These are phyloP conservation scores for Aureobasidium pullulans DNA, from an alignment of 2,329 filamentous ascomycete species.

Conservation along the genomic window DNA sequence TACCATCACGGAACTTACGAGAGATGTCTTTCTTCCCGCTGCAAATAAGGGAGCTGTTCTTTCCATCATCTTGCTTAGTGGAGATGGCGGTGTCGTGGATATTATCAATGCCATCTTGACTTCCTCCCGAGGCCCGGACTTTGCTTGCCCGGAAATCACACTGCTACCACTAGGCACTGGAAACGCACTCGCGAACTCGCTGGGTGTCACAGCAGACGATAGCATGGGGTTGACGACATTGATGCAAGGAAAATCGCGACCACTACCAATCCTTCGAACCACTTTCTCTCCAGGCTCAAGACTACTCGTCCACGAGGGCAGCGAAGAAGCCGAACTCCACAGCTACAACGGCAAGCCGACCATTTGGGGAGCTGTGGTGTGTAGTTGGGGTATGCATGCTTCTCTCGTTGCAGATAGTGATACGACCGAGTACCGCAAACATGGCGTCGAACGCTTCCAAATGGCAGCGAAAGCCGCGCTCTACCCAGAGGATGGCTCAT, in stretches of 20 bases:
- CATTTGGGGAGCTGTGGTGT: constrained; percentile 70
- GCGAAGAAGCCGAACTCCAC: constrained; percentile 33
- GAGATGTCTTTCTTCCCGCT: constrained; percentile 37
- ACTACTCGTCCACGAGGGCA: constrained; percentile 36
- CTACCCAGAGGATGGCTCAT: constrained; percentile 45
- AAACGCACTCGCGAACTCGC: constrained; percentile 43
- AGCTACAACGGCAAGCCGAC: constrained; percentile 23
- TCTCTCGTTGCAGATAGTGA: constrained; percentile 87
- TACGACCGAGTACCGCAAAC: constrained; percentile 68
- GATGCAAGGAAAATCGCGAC: constrained; percentile 26
- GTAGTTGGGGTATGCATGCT: constrained; percentile 85
- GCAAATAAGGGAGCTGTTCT: constrained; percentile 44
- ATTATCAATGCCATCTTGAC: constrained; percentile 60
- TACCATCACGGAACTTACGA: constrained; percentile 59
- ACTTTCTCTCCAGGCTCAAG: constrained; percentile 39
- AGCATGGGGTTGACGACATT: constrained; percentile 34
- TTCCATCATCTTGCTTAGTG: constrained; percentile 71
- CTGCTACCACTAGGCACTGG: constrained; percentile 47
- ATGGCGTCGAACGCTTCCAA: constrained; percentile 70
- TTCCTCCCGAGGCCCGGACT: constrained; percentile 21
- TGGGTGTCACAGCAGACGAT: constrained; percentile 27
- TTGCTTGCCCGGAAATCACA: constrained; percentile 48
- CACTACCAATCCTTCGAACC: constrained; percentile 37
- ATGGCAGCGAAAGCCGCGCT: constrained; percentile 76
- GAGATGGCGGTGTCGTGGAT: constrained; percentile 81